Base-by-base conservation (phyloP, 2,329 filamentous ascomycete species). In the Colletotrichum abscissum region DNA sequence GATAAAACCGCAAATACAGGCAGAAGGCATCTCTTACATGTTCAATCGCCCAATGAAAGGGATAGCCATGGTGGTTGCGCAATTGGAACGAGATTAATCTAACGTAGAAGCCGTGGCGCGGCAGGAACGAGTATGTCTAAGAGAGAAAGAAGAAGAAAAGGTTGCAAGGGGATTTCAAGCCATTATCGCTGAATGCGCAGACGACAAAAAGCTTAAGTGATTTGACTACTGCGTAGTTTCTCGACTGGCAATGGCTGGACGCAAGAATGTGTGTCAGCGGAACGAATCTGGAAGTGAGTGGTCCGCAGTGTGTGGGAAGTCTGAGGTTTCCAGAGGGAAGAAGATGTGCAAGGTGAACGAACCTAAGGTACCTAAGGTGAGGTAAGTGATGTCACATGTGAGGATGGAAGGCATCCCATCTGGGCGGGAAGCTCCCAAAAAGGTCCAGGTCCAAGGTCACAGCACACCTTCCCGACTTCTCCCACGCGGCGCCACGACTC, bases 11-110 rank as follows among this genome's bases (percentile, higher is more conserved):
- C 28, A n/a, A 35, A 46, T 46, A 12, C 12, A 33, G 63, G 60
- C 28, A 35, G 28, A 12, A 12, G 30, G 22, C 22, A 71, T 46
- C 74, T 84, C 87, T 81, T 77, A 89, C 88, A 86, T 82, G 78
- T 87, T 86, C 67, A 89, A 82, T 76, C 87, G 85, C 66, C 88
- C 87, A 38, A 89, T 80, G 74, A 89, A 88, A 9, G 87, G 87
- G 63, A 89, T 82, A 63, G 87, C 82, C 88, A 89, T 89, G 64
- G 69, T 81, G 78, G 74, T 56, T 49, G 66, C 16, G 22, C 52
- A 28, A 35, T 70, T 81, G 78, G 75, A 59, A 70, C 30, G 42
- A 46, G 49, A 42, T 57, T 56, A 69, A 65, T 73, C 35, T 54
- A 42, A 63, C 28, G 28, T 22, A 30, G 35, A 60, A 28, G 60